These are phyloP conservation scores for Neonectria faginata DNA, from an alignment of 2,329 filamentous ascomycete species.

Conservation along the genomic window DNA sequence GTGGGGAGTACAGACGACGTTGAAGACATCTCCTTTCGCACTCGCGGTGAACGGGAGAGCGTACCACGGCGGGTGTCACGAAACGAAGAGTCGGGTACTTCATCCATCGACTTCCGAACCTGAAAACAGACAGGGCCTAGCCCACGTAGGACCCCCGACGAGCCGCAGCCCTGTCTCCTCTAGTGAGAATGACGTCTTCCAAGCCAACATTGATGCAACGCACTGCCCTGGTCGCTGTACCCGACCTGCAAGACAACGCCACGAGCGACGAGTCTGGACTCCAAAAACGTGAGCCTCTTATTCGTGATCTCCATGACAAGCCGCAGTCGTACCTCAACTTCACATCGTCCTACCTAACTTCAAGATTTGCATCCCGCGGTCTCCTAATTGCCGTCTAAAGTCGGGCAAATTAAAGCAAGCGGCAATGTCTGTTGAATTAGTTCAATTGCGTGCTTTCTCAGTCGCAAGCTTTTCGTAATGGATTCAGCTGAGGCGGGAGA, in stretches of 20 bases:
- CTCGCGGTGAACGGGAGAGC: neutral
- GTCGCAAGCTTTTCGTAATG: constrained; percentile 9
- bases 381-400: neutral
- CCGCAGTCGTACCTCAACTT: neutral
- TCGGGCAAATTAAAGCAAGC: neutral
- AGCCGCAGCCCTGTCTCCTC: constrained; percentile 26
- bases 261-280: neutral
- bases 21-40: neutral
- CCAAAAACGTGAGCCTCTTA: neutral
- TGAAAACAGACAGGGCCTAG: neutral
- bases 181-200: constrained; percentile 38
- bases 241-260: constrained; percentile 13
- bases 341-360: constrained; percentile 1
- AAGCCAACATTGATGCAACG: constrained; percentile 36
- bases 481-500: constrained; percentile 1
- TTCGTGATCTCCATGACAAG: neutral
- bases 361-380: neutral
- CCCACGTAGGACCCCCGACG: constrained; percentile 21
- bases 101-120: constrained; percentile 22
- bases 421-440: neutral
- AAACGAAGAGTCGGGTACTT: constrained; percentile 13
- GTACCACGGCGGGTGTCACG: neutral
- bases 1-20: too few relatives aligned
- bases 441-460: constrained; percentile 16
- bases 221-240: constrained; percentile 13